A percentile compares a stretch with the other conserved stretches of the same genome.
Conservation (phyloP, 2,329 filamentous ascomycete species). For the Ceratocystis diversiconidia region DNA sequence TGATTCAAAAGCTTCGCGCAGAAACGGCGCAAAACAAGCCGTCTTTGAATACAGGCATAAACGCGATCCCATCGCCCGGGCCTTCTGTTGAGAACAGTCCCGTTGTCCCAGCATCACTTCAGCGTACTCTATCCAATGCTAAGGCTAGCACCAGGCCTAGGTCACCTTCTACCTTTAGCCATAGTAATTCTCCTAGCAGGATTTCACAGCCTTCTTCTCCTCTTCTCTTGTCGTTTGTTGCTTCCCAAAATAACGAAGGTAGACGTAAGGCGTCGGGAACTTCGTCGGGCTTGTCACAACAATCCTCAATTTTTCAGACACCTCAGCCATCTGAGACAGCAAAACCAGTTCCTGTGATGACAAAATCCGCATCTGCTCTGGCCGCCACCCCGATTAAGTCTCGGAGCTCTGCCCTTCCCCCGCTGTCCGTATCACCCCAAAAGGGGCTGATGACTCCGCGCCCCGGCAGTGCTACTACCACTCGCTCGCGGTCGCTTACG, state of each 20-base stretch:
- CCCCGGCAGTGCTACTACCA: slow-evolving; percentile 44
- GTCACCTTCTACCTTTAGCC: slow-evolving; percentile 69
- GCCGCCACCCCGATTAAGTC: slow-evolving; percentile 44
- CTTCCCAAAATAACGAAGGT: slow-evolving; percentile 61
- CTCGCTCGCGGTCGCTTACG: slow-evolving; percentile 70
- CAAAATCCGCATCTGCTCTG: slow-evolving; percentile 44
- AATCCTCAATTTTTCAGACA: slow-evolving; percentile 35
- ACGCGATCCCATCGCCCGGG: slow-evolving; percentile 37
- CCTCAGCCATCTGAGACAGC: slow-evolving; percentile 7
- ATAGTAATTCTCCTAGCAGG: slow-evolving; percentile 46
- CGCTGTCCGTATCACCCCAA: slow-evolving; percentile 45
- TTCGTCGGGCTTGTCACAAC: slow-evolving; percentile 69
- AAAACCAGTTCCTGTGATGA: slow-evolving; percentile 35
- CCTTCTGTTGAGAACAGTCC: slow-evolving; percentile 74
- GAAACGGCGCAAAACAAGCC: slow-evolving; percentile 64
- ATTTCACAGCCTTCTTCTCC: slow-evolving; percentile 60
- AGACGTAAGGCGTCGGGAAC: slow-evolving; percentile 86
- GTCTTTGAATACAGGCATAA: slow-evolving; percentile 31
- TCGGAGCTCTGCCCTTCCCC: slow-evolving; percentile 38
- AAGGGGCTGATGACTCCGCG: slow-evolving; percentile 47
- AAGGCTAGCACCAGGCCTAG: slow-evolving; percentile 66
- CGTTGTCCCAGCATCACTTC: slow-evolving; percentile 62
- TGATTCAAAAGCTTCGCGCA: slow-evolving; percentile 87
- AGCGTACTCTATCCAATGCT: slow-evolving; percentile 68
- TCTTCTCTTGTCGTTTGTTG: slow-evolving; percentile 89